phyloP scores from a whole-genome alignment of 225 moss, liverwort and hornwort genomes.

The Physcomitrium patens region DNA sequence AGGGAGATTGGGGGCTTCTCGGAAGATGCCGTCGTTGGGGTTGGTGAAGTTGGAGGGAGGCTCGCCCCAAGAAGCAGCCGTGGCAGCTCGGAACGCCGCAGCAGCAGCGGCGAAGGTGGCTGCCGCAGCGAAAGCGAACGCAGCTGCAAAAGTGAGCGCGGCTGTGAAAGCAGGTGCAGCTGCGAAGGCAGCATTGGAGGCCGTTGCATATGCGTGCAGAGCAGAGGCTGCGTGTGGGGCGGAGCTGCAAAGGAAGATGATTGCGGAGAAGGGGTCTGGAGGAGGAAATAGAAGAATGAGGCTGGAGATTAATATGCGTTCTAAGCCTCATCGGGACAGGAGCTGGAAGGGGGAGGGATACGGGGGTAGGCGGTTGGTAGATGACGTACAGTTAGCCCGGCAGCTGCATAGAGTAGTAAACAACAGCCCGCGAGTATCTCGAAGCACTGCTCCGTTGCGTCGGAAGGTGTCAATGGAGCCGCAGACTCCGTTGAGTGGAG shows the following conservation, averaged over 20 bases:
- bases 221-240: slow-evolving; percentile 60
- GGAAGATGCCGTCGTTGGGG: slow-evolving; percentile 34
- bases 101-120: slow-evolving; percentile 73
- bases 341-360: slow-evolving; percentile 49
- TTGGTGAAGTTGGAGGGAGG: slow-evolving; percentile 18
- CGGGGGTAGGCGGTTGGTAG: slow-evolving; percentile 50
- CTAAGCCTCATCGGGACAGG: slow-evolving; percentile 51
- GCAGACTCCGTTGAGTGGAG: slow-evolving; percentile 51
- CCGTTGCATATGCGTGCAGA: slow-evolving; percentile 73
- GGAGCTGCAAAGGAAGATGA: slow-evolving; percentile 62
- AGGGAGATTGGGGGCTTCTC: slow-evolving; percentile 27
- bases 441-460: slow-evolving; percentile 64
- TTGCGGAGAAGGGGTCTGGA: slow-evolving; percentile 38
- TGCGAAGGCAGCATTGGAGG: slow-evolving; percentile 87
- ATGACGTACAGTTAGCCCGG: slow-evolving; percentile 87
- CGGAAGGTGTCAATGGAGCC: slow-evolving; percentile 61
- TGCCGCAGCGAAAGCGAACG: slow-evolving; percentile 72
- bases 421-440: slow-evolving; percentile 90
- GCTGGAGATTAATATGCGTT: slow-evolving; percentile 54
- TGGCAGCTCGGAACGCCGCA: slow-evolving; percentile 67
- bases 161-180: slow-evolving; percentile 85
- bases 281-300: slow-evolving; percentile 35
- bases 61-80: slow-evolving; percentile 76
- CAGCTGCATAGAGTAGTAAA: slow-evolving; percentile 92
- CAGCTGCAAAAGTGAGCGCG: slow-evolving; percentile 73